Base-by-base conservation (phyloP, 2,329 filamentous ascomycete genomes). In the Exophiala bonariae region DNA sequence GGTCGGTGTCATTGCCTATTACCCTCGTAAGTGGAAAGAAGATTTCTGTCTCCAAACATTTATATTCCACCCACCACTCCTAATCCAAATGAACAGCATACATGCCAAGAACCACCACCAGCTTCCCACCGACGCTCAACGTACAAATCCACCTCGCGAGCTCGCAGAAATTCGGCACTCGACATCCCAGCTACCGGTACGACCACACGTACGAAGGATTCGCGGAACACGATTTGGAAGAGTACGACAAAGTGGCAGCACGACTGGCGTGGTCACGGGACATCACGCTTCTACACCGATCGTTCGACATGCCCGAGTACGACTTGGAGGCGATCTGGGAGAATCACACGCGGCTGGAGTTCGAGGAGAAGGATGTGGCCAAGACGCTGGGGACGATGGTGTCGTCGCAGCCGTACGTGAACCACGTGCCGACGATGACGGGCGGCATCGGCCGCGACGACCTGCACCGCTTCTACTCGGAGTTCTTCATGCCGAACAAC, bases 211-310 rank as follows among this genome's bases (percentile, higher is more conserved):
- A 80, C 41, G 68, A 80, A 0, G 87, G 87, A 0, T 90, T 91
- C 53, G 86, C 86, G 0, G 86, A 90, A 65, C 75, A 77, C 16
- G 81, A 88, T 46, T 63, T 87, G 23, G 82, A 86, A 2, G 80
- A 85, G 55, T 89, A 82, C 57, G 78, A 89, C 54, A 71, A 76
- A 8, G 71, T 86, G 3, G 77, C 78, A 0, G 79, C 84, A 2
- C 76, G 78, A n/a, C 60, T 89, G 16, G 85, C 86, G 0, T 89
- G 83, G 77, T 80, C 76, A n/a, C 74, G 87, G 6, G 83, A 80
- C 28, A 60, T 91, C 47, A 72, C 72, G 1, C 66, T 74, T 1
- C 71, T 87, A 28, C 73, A 82, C 32, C 76, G 75, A 50, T 85
- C 80, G 0, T 87, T 89, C 59, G 64, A 63, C 40, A 62, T 67